A percentile compares a stretch with the other conserved stretches of the same genome.
Evolutionary conservation across 257 asterid species (phyloP).

Genomic region (Solanum pennellii): DNA sequence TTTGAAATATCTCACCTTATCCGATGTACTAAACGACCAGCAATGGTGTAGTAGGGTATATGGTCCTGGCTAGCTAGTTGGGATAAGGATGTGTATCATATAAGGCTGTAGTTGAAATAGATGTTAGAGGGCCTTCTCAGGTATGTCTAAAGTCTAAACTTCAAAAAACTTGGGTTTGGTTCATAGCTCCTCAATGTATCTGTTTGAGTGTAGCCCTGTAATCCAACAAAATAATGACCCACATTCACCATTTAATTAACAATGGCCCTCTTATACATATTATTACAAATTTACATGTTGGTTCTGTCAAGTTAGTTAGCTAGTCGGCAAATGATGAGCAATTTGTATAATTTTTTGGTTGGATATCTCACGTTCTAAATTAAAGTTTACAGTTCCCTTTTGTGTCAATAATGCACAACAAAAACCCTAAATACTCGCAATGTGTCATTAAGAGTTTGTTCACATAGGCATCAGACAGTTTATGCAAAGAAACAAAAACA

Average conservation of each 20-base stretch:
- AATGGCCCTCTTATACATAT: not conserved
- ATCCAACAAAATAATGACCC: conserved; percentile 1
- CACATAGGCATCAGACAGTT: not conserved
- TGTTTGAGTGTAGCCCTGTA: not conserved
- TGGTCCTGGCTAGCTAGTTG: not conserved
- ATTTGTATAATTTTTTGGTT: not conserved
- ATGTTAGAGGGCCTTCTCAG: not conserved
- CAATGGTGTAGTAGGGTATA: not conserved
- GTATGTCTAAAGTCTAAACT: not conserved
- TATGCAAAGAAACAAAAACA: not conserved
- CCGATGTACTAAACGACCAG: not conserved
- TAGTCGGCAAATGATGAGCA: not conserved
- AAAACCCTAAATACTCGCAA: not conserved
- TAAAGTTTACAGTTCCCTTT: not conserved
- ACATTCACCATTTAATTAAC: not conserved
- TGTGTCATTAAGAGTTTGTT: not conserved
- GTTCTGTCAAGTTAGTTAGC: not conserved
- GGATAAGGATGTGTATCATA: not conserved
- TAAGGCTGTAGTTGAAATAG: not conserved
- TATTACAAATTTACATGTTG: not conserved
- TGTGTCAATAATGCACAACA: conserved; percentile 1
- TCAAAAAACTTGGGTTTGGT: not conserved
- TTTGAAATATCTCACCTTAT: not conserved
- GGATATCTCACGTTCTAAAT: not conserved
- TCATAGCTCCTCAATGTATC: not conserved